Percentiles rank a stretch among this genome's conserved stretches.
phyloP scores from a whole-genome alignment of 1,284 basidiomycete species.

The Malassezia yamatoensis region DNA sequence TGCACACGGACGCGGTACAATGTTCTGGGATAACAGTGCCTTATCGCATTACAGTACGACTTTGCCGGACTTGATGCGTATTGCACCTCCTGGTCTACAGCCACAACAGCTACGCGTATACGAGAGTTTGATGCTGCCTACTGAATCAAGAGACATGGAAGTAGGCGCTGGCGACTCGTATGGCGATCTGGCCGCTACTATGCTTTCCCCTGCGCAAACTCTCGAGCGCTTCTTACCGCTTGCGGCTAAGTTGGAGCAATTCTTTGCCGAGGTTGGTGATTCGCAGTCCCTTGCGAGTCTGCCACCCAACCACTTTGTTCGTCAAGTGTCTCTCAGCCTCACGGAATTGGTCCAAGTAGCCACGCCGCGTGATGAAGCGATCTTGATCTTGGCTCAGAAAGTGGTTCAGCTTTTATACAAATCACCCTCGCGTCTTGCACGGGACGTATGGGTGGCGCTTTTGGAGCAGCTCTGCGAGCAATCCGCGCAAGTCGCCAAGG shows the following conservation, averaged over 20 bases:
- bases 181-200: slow-evolving; percentile 6
- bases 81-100: slow-evolving; percentile 73
- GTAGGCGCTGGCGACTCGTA: slow-evolving; percentile 4
- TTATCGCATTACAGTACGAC: slow-evolving; percentile 63
- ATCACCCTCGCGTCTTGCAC: slow-evolving; percentile 31
- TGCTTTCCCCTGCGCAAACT: slow-evolving; percentile 25
- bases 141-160: not conserved
- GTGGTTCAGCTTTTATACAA: slow-evolving; percentile 57
- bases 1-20: slow-evolving; percentile 55
- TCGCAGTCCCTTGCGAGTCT: slow-evolving; percentile 24
- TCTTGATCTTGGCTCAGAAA: slow-evolving; percentile 85
- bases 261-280: slow-evolving; percentile 29
- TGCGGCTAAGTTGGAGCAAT: slow-evolving; percentile 38
- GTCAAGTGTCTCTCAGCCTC: slow-evolving; percentile 70
- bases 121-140: slow-evolving; percentile 64
- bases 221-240: slow-evolving; percentile 47
- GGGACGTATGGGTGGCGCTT: slow-evolving; percentile 63
- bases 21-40: slow-evolving; percentile 40
- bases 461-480: slow-evolving; percentile 78
- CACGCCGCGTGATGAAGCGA: slow-evolving; percentile 69
- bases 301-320: slow-evolving; percentile 73
- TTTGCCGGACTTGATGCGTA: slow-evolving; percentile 78
- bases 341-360: slow-evolving; percentile 68
- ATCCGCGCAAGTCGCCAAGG: slow-evolving; percentile 85
- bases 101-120: slow-evolving; percentile 78